phyloP scores from a whole-genome alignment of 2,329 filamentous ascomycete species.

The Orbilia blumenaviensis region DNA sequence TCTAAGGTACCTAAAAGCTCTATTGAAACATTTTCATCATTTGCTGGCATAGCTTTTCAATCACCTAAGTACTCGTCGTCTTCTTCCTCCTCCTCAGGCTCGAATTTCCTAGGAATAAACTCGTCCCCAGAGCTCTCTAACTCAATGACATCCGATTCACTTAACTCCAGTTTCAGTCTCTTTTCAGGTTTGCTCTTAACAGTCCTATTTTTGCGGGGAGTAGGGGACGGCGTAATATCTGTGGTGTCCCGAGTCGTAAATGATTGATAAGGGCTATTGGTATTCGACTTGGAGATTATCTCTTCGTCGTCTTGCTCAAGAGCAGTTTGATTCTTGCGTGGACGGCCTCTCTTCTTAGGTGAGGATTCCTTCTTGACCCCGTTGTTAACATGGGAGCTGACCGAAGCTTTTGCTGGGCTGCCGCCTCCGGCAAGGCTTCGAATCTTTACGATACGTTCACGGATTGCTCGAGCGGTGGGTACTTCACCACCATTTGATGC shows the following conservation, averaged over 20 bases:
- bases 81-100: constrained; percentile 27
- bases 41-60: neutral
- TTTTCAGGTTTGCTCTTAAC: constrained; percentile 12
- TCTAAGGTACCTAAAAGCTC: neutral
- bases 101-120: constrained; percentile 12
- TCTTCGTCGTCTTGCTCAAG: constrained; percentile 40
- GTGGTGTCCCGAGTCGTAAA: neutral
- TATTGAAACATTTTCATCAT: neutral
- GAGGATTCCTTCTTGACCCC: constrained; percentile 47
- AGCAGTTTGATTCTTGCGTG: neutral
- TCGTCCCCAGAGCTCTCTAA: constrained; percentile 33
- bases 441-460: constrained; percentile 46
- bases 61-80: constrained; percentile 42
- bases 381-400: constrained; percentile 40
- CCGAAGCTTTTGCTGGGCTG: constrained; percentile 22
- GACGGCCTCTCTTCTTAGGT: constrained; percentile 38
- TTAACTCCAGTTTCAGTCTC: neutral
- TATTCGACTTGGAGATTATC: constrained; percentile 10
- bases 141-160: constrained; percentile 19
- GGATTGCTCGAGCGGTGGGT: constrained; percentile 46
- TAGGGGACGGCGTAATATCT: constrained; percentile 22
- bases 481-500: constrained; percentile 36
- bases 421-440: constrained; percentile 15
- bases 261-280: neutral
- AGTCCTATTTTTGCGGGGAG: constrained; percentile 37